Percentiles rank a stretch among this genome's conserved stretches.
These are phyloP conservation scores for Diutina rugosa DNA, from an alignment of 1,139 yeast genomes.

Conservation along the genomic window DNA sequence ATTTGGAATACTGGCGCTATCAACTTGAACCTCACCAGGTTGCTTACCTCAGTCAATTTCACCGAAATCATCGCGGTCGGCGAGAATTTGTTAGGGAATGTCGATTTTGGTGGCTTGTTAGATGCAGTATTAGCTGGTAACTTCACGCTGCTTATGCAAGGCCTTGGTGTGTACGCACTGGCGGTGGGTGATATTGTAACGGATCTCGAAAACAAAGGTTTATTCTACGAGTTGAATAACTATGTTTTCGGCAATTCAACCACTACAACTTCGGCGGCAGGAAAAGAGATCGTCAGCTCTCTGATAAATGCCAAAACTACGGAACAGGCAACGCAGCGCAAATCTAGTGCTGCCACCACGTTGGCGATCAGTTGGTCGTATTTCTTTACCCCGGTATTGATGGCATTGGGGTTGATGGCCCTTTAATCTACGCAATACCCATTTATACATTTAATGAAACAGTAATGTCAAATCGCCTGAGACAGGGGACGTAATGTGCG, in stretches of 20 bases:
- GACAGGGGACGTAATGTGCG: no score
- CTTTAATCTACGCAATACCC: background rate
- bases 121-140: slow-evolving; percentile 15
- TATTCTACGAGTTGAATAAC: slow-evolving; percentile 25
- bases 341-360: background rate
- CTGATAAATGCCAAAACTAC: background rate
- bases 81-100: slow-evolving; percentile 12
- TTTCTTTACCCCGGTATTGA: background rate
- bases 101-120: slow-evolving; percentile 11
- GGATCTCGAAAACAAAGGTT: slow-evolving; percentile 26
- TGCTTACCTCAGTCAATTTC: slow-evolving; percentile 5
- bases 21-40: slow-evolving; percentile 9
- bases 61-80: slow-evolving; percentile 16
- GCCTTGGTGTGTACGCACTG: slow-evolving; percentile 18
- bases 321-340: background rate
- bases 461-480: background rate
- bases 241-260: slow-evolving; percentile 13
- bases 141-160: slow-evolving; percentile 5
- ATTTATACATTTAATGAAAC: background rate
- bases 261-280: background rate
- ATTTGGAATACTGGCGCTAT: slow-evolving; percentile 16
- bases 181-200: slow-evolving; percentile 18
- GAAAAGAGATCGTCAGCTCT: background rate
- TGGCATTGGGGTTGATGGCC: background rate
- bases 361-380: background rate